Evolutionary conservation across 345 rosid genomes (phyloP).

Genomic region (Physaria fendleri): DNA sequence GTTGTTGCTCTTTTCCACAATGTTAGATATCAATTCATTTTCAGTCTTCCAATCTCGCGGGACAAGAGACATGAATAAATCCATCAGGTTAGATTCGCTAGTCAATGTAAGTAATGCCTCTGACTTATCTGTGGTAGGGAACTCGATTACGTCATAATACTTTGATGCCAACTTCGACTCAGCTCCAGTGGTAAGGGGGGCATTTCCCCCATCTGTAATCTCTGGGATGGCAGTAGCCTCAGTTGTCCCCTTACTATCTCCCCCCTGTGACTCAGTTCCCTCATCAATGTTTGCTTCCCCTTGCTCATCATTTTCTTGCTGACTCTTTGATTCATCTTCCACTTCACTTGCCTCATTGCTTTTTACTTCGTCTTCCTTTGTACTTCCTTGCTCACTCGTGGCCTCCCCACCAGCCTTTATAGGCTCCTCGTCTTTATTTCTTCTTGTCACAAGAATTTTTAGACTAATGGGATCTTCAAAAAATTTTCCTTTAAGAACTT

Average conservation of each 20-base stretch:
- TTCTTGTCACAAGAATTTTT: constrained; percentile 26
- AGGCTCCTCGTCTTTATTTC: neutral
- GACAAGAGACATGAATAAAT: neutral
- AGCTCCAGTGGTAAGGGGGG: neutral
- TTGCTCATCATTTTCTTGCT: no score
- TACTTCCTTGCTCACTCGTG: neutral
- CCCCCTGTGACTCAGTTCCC: neutral
- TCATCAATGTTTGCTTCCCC: neutral
- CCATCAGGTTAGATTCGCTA: neutral
- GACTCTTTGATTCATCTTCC: neutral
- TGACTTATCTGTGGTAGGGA: neutral
- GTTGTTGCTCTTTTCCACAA: neutral
- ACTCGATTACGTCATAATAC: neutral
- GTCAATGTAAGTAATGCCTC: neutral
- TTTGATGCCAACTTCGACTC: neutral
- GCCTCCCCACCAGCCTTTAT: neutral
- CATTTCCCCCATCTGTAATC: neutral
- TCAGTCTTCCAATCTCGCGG: neutral
- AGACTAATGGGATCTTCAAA: neutral
- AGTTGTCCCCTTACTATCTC: neutral
- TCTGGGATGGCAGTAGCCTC: no score
- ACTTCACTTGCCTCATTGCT: neutral
- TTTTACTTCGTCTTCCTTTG: neutral
- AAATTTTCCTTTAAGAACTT: no score
- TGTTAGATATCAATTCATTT: neutral